A percentile compares a stretch with the other conserved stretches of the same genome.
phyloP scores from a whole-genome alignment of 495 filamentous ascomycete genomes.

The Thozetella sp. region DNA sequence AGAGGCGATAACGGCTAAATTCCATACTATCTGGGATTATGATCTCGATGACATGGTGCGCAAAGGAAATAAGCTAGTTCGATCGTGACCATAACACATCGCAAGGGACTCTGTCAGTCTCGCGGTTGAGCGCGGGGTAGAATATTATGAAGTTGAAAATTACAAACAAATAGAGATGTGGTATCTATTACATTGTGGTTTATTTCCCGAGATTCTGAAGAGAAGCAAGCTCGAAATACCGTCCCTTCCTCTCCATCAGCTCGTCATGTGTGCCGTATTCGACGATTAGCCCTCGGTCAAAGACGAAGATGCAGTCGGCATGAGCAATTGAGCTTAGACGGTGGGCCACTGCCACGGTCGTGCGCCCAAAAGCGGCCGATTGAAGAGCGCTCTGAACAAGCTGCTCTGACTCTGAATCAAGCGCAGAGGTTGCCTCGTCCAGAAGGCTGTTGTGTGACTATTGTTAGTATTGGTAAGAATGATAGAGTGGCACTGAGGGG shows the following conservation, averaged over 20 bases:
- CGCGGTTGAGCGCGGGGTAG: no score
- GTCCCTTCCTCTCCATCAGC: conserved; percentile 64
- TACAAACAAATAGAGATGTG: no score
- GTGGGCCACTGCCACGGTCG: conserved; percentile 80
- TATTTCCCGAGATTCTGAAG: conserved; percentile 70
- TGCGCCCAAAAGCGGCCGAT: conserved; percentile 71
- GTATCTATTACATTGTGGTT: not conserved
- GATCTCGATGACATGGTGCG: conserved; percentile 34
- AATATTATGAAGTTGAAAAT: no score
- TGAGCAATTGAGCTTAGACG: conserved; percentile 79
- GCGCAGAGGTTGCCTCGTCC: conserved; percentile 81
- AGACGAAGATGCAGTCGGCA: conserved; percentile 82
- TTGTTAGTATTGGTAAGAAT: conserved; percentile 37
- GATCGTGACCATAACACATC: no score
- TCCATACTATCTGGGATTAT: conserved; percentile 40
- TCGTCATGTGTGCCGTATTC: conserved; percentile 74
- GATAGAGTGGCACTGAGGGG: not conserved
- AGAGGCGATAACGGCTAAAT: conserved; percentile 21
- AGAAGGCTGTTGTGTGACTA: conserved; percentile 45
- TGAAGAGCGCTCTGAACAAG: conserved; percentile 82
- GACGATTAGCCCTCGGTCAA: conserved; percentile 73
- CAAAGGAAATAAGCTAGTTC: no score
- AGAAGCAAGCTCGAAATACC: conserved; percentile 76
- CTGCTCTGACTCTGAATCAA: conserved; percentile 83
- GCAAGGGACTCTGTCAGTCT: no score